Evolutionary conservation across 331 rosid species (phyloP).

Genomic region (Spiraea crenata): DNA sequence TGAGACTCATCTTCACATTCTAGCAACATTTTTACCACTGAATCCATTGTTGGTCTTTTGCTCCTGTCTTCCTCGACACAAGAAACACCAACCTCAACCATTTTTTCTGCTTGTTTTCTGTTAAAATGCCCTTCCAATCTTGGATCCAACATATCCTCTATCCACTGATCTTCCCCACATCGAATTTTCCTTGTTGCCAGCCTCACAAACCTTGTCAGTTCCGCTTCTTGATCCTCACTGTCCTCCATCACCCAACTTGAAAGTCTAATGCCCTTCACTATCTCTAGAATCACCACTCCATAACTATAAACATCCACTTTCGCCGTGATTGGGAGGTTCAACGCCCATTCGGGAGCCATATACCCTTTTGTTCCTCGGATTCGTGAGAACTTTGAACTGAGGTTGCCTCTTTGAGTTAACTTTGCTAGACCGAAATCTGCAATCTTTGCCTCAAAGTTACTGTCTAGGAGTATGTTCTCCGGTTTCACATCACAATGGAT

Average conservation of each 20-base stretch:
- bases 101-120: background rate
- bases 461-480: slow-evolving; percentile 36
- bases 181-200: background rate
- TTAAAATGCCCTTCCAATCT: background rate
- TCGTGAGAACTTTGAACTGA: slow-evolving; percentile 27
- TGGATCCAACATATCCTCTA: slow-evolving; percentile 4
- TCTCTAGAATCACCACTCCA: slow-evolving; percentile 23
- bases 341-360: slow-evolving; percentile 41
- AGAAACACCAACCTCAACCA: slow-evolving; percentile 14
- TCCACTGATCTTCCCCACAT: background rate
- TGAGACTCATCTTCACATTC: slow-evolving; percentile 11
- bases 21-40: background rate
- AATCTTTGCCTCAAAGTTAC: slow-evolving; percentile 20
- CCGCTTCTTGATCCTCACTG: background rate
- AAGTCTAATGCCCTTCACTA: slow-evolving; percentile 5
- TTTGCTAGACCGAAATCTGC: slow-evolving; percentile 46
- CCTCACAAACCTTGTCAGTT: background rate
- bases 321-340: slow-evolving; percentile 36
- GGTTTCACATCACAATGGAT: slow-evolving; percentile 43
- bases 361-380: slow-evolving; percentile 43
- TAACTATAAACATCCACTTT: slow-evolving; percentile 41
- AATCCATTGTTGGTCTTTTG: slow-evolving; percentile 14
- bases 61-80: slow-evolving; percentile 5
- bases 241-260: background rate
- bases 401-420: slow-evolving; percentile 5